Evolutionary conservation across 768 basidiomycete species (phyloP), one percentile per base, ranked within the genome.

Genomic region (Naganishia vaughanmartiniae): DNA sequence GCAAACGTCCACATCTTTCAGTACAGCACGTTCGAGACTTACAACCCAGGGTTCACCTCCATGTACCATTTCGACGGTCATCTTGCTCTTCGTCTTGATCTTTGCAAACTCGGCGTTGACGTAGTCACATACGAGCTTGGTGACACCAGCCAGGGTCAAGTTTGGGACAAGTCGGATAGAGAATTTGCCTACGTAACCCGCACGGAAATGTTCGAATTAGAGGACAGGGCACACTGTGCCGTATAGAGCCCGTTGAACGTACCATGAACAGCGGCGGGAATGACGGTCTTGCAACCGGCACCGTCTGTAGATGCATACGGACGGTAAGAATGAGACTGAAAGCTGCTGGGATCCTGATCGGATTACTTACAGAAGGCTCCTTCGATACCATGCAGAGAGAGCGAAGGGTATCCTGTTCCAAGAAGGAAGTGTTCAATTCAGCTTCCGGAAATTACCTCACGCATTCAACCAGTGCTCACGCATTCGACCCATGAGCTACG

Each of bases 321-420:
- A 34, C n/a, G 33, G 71, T 54, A 74, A 75, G 63, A 28, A 21
- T 36, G n/a, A 15, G 56, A 56, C 5, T 24, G n/a, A 45, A 19
- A 7, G 10, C 42, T 30, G 26, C 56, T 33, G 11, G 17, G 21
- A 28, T 63, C 7, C 7, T 15, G 54, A 14, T 9, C 34, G 17
- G 42, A 4, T 14, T 36, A 74, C 79, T 67, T 54, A 80, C 79
- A 91, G 84, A 94, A 96, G 1, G 93, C 95, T 58, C 94, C 93
- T 81, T 96, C 91, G 76, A 98, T 94, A 14, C 95, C 95, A 79
- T 98, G 94, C 30, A 98, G 83, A 2, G 92, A 93, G 72, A 98
- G 85, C 70, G 89, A 90, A 1, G 94, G 91, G 75, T 87, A 84
- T 39, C 53, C 60, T 63, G 57, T 9, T 42, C 19, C 9, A 21